Base-by-base conservation (phyloP, 2,329 filamentous ascomycete genomes). In the Aspergillus neoniger region DNA sequence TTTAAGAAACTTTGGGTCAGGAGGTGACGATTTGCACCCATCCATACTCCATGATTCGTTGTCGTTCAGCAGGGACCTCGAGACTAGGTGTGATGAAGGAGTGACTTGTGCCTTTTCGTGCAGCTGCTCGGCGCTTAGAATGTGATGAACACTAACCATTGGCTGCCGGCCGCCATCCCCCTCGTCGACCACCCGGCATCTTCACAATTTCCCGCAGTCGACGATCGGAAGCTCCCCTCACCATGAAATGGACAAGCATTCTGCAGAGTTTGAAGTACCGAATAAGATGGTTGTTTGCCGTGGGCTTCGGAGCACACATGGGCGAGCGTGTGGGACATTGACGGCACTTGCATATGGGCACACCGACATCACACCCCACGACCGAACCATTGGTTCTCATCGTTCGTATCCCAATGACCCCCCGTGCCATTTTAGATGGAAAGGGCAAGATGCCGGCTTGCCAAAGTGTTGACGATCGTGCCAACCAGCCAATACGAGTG, bases 71-170 rank as follows among this genome's bases (percentile, higher is more conserved):
- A 56, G 50, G 32, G 38, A 50, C 32, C 30, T 51, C n/a, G 38
- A 25, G 50, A 56, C 61, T 63, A 63, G 54, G 55, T 60, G 63
- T 65, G 63, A 65, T 48, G 49, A 48, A 36, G 53, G 47, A 19
- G 44, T 57, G 50, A 36, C 21, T 15, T 59, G 61, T 63, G 64
- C 61, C 57, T 53, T 19, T 49, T 56, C 41, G 55, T 65, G 65
- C 65, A 67, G 55, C 6, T 50, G 19, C 48, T 52, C 51, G 65
- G 66, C 66, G 66, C 66, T 65, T 68, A 67, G 57, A 49, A 44
- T 32, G 28, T 23, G 43, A 28, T 38, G 47, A 43, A n/a, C 12
- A n/a, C 53, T 17, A 36, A 30, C 52, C 41, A 64, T 67, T 67
- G 65, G 65, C 58, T 55, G 19, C 39, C 28, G 21, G 36, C 25